These are phyloP conservation scores for Fraxinus angustifolia DNA, from an alignment of 305 asterid species.

Conservation along the genomic window DNA sequence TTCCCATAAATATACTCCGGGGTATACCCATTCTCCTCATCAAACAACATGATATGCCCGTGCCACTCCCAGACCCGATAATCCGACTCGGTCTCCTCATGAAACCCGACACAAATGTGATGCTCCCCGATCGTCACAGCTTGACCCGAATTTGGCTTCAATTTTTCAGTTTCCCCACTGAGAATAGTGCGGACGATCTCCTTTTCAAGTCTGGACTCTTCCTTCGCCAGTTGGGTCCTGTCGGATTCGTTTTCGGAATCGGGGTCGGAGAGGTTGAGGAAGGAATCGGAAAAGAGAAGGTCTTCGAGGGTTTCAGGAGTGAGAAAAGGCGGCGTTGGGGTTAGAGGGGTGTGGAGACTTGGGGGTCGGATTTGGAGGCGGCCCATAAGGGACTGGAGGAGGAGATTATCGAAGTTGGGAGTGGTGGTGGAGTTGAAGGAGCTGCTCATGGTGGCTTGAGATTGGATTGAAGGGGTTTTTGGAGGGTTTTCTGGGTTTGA, in stretches of 20 bases:
- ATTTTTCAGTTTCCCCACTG: conserved; percentile 51
- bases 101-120: conserved; percentile 88
- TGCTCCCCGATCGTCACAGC: conserved; percentile 81
- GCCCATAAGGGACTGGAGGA: conserved; percentile 78
- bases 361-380: conserved; percentile 57
- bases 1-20: conserved; percentile 95
- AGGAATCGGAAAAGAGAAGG: conserved; percentile 59
- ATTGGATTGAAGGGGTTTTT: conserved; percentile 24
- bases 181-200: conserved; percentile 69
- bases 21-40: conserved; percentile 79
- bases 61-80: conserved; percentile 99
- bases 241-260: conserved; percentile 50
- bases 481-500: conserved; percentile 22
- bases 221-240: conserved; percentile 66
- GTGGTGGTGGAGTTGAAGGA: conserved; percentile 44
- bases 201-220: conserved; percentile 80
- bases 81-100: conserved; percentile 68
- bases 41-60: conserved; percentile 87
- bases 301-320: conserved; percentile 65
- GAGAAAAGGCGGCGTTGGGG: conserved; percentile 36
- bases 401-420: conserved; percentile 82
- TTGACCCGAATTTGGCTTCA: conserved; percentile 92
- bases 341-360: conserved; percentile 28
- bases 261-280: conserved; percentile 56
- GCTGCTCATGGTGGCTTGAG: conserved; percentile 36